Evolutionary conservation across 495 filamentous ascomycete species (phyloP).

Genomic region (Lepraria neglecta): DNA sequence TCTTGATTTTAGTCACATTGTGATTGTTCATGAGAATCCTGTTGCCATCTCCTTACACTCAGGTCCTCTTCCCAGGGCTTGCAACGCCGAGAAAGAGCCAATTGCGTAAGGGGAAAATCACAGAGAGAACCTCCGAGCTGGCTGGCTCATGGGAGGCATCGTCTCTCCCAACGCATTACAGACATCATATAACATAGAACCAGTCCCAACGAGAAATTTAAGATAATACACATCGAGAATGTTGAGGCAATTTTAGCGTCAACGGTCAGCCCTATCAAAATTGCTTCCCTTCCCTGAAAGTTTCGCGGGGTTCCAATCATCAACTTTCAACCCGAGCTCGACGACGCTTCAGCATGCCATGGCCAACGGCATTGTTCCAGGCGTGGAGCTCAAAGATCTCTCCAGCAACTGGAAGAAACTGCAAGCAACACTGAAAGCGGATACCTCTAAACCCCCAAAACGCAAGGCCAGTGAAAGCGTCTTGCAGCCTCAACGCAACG

Average conservation of each 20-base stretch:
- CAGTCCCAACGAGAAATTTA: too few relatives aligned
- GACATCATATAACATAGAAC: too few relatives aligned
- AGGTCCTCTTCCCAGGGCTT: too few relatives aligned
- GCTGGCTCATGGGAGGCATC: too few relatives aligned
- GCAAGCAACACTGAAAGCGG: constrained; percentile 55
- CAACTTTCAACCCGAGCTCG: too few relatives aligned
- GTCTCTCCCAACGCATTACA: too few relatives aligned
- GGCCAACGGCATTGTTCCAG: background rate
- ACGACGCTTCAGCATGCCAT: background rate
- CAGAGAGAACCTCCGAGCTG: too few relatives aligned
- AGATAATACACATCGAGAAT: background rate
- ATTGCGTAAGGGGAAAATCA: too few relatives aligned
- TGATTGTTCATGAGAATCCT: background rate
- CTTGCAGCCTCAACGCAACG: constrained; percentile 17
- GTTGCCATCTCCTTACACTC: too few relatives aligned
- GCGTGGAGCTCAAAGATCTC: constrained; percentile 42
- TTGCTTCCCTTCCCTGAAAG: background rate
- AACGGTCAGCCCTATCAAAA: constrained; percentile 8
- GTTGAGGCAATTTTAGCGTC: background rate
- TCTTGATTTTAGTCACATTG: background rate
- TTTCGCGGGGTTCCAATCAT: background rate
- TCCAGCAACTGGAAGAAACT: constrained; percentile 71
- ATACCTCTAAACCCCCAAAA: constrained; percentile 28
- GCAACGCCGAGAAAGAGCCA: too few relatives aligned
- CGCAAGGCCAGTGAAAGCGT: constrained; percentile 21